Conservation (phyloP, 495 filamentous ascomycete species). For the Penicillium argentinense region DNA sequence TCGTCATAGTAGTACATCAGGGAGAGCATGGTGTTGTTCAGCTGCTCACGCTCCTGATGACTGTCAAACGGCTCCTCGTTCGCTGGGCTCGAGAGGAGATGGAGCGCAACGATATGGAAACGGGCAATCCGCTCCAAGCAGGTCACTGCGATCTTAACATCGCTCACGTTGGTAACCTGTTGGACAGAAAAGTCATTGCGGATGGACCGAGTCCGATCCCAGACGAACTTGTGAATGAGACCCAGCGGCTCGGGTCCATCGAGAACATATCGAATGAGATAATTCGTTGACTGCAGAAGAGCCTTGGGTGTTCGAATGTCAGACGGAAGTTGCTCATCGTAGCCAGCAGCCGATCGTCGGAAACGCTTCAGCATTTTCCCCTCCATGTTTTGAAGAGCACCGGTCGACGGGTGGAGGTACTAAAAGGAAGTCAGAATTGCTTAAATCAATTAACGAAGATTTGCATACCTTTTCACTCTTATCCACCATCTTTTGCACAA, state of each 20-base stretch:
- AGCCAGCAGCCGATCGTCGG: conserved; percentile 85
- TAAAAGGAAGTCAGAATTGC: conserved; percentile 20
- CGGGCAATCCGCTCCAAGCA: conserved; percentile 89
- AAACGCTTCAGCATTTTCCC: conserved; percentile 80
- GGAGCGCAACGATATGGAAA: conserved; percentile 86
- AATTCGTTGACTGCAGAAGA: conserved; percentile 74
- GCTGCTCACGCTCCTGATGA: conserved; percentile 90
- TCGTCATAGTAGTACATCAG: conserved; percentile 88
- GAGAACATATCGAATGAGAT: conserved; percentile 76
- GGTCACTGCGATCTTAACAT: conserved; percentile 67
- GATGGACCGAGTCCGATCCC: conserved; percentile 90
- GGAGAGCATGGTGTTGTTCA: conserved; percentile 83
- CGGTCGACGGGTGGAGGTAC: conserved; percentile 39
- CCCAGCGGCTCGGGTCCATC: conserved; percentile 62
- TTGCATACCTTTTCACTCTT: conserved; percentile 56
- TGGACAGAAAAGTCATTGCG: conserved; percentile 95
- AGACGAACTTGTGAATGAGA: conserved; percentile 79
- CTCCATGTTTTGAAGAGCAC: conserved; percentile 45
- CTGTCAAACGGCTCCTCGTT: conserved; percentile 75
- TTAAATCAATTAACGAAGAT: neutral
- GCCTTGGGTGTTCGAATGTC: conserved; percentile 82
- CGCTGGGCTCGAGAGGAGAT: conserved; percentile 68
- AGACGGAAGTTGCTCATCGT: conserved; percentile 86
- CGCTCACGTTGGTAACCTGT: conserved; percentile 64
- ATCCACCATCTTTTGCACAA: conserved; percentile 66